Percentiles rank a stretch among this genome's conserved stretches.
Evolutionary conservation across 305 asterid genomes (phyloP).

Genomic region (Caryopteris hybrid): DNA sequence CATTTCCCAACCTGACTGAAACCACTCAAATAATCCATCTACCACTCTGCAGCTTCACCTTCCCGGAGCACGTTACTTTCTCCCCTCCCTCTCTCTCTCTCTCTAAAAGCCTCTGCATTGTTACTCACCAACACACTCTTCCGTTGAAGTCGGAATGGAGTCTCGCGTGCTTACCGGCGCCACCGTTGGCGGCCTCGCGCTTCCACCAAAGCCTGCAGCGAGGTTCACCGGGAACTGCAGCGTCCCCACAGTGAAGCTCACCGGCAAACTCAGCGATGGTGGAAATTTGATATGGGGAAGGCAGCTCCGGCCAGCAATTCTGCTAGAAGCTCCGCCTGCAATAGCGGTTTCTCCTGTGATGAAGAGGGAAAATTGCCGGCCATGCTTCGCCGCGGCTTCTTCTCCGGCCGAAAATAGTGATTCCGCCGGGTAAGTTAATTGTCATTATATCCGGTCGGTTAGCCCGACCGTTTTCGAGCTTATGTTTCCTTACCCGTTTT

Average conservation of each 20-base stretch:
- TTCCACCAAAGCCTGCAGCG: conserved; percentile 41
- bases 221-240: conserved; percentile 27
- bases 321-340: conserved; percentile 53
- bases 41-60: conserved; percentile 31
- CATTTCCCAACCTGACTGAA: conserved; percentile 36
- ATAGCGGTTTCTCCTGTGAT: conserved; percentile 19
- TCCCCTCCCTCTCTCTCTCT: not conserved
- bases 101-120: not conserved
- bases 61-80: conserved; percentile 32
- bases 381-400: conserved; percentile 72
- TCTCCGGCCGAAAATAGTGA: conserved; percentile 70
- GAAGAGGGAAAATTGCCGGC: conserved; percentile 42
- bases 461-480: conserved; percentile 5
- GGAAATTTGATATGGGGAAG: conserved; percentile 70
- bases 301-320: conserved; percentile 66
- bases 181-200: conserved; percentile 56
- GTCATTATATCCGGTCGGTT: conserved; percentile 20
- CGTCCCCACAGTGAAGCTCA: conserved; percentile 28
- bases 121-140: conserved; percentile 14
- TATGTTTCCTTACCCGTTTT: conserved; percentile 11
- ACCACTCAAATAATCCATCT: conserved; percentile 30
- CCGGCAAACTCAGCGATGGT: conserved; percentile 41
- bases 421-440: conserved; percentile 93
- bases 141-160: conserved; percentile 52
- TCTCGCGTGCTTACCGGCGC: conserved; percentile 85